phyloP scores from a whole-genome alignment of 169 alveolate species.

The Eimeria praecox region DNA sequence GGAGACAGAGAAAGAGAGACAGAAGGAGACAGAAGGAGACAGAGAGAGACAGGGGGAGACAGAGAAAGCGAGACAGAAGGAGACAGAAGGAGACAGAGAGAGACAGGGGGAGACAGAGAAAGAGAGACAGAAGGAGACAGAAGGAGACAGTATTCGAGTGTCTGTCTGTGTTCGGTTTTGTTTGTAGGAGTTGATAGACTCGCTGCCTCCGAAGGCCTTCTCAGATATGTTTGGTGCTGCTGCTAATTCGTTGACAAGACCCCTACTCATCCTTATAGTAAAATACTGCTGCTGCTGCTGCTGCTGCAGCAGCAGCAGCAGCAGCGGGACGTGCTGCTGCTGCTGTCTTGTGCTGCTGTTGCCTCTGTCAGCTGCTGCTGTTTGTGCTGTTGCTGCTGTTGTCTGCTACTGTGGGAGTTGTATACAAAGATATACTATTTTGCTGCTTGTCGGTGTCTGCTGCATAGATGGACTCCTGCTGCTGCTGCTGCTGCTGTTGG shows the following conservation, averaged over 20 bases:
- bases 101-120: too few relatives aligned
- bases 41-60: not conserved
- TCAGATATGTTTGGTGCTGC: constrained; percentile 41
- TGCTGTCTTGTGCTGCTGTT: not conserved
- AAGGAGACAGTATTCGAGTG: not conserved
- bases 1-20: not conserved
- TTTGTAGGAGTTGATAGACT: constrained; percentile 37
- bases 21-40: not conserved
- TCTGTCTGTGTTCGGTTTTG: not conserved
- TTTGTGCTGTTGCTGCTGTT: not conserved
- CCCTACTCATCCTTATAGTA: constrained; percentile 58
- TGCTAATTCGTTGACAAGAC: not conserved
- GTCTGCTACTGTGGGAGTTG: constrained; percentile 1
- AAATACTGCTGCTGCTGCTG: not conserved
- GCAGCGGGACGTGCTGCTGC: constrained; percentile 5
- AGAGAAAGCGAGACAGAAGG: not conserved
- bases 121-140: not conserved
- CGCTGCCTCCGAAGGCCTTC: constrained; percentile 33
- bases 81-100: too few relatives aligned
- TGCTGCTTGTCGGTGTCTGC: not conserved
- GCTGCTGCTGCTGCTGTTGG: constrained; percentile 44
- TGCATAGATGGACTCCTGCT: not conserved
- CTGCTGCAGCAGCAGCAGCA: not conserved
- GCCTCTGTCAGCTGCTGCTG: constrained; percentile 22
- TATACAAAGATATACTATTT: not conserved